phyloP scores from a whole-genome alignment of 495 filamentous ascomycete genomes.

The Schizothecium vesticola region DNA sequence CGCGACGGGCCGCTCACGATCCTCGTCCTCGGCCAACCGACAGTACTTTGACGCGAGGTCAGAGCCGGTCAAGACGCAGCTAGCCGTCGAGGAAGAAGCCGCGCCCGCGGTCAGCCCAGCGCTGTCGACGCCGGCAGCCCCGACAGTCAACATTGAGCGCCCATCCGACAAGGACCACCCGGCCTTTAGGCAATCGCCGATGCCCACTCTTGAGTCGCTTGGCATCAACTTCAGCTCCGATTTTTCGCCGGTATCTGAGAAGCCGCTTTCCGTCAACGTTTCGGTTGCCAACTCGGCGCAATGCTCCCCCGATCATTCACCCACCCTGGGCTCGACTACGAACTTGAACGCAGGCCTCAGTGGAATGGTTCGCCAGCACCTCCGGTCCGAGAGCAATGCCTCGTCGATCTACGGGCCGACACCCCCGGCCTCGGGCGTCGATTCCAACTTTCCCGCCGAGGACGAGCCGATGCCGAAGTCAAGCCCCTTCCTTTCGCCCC shows the following conservation, averaged over 20 bases:
- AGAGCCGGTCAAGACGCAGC: conserved; percentile 13
- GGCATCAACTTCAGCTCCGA: conserved; percentile 21
- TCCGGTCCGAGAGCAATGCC: conserved; percentile 72
- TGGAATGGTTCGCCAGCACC: conserved; percentile 78
- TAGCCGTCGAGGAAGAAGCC: conserved; percentile 31
- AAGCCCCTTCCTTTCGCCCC: conserved; percentile 52
- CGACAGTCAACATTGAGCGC: conserved; percentile 29
- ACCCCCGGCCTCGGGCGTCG: conserved; percentile 25
- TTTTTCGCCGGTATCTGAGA: conserved; percentile 21
- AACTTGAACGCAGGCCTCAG: conserved; percentile 56
- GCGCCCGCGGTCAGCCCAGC: background rate
- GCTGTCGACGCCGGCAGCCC: conserved; percentile 9
- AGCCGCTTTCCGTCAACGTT: conserved; percentile 16
- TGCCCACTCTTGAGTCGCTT: conserved; percentile 32
- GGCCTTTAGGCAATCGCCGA: conserved; percentile 36
- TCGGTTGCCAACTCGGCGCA: conserved; percentile 19
- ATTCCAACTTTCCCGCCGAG: conserved; percentile 37
- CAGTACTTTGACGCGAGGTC: conserved; percentile 17
- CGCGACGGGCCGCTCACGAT: conserved; percentile 26
- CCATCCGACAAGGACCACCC: conserved; percentile 43
- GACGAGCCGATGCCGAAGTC: conserved; percentile 26
- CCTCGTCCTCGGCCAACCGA: conserved; percentile 27
- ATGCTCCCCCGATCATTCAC: conserved; percentile 57
- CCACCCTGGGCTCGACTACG: conserved; percentile 62
- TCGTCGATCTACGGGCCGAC: conserved; percentile 64